Percentiles rank a stretch among this genome's conserved stretches.
phyloP scores from a whole-genome alignment of 2,329 filamentous ascomycete genomes.

The Aureobasidium sp. region DNA sequence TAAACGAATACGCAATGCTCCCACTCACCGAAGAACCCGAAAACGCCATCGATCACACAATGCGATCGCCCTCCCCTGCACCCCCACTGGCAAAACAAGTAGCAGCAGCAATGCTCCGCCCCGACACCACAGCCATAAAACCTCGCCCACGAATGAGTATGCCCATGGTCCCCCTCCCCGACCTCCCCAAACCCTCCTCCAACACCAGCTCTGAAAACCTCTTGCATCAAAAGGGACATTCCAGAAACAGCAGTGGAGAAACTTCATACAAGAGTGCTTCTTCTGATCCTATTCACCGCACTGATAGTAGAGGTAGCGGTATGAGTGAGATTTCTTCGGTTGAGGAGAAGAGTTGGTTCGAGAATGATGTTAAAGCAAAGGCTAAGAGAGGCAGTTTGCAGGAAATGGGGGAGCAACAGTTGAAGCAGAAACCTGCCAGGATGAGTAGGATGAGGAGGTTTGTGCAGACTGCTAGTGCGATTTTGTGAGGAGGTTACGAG shows the following conservation, averaged over 20 bases:
- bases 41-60: not conserved
- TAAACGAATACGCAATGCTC: not conserved
- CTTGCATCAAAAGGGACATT: constrained; percentile 10
- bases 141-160: not conserved
- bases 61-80: not conserved
- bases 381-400: not conserved
- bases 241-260: constrained; percentile 15
- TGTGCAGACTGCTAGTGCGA: constrained; percentile 20
- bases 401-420: not conserved
- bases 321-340: constrained; percentile 5
- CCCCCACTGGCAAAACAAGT: not conserved
- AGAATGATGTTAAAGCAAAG: not conserved
- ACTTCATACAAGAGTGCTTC: constrained; percentile 12
- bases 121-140: not conserved
- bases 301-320: constrained; percentile 12
- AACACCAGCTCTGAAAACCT: not conserved
- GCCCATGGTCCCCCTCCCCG: not conserved
- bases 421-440: not conserved
- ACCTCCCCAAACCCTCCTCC: not conserved
- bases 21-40: not conserved
- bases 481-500: constrained; percentile 3
- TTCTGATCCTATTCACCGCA: constrained; percentile 6
- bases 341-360: constrained; percentile 9
- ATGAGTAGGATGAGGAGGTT: constrained; percentile 17
- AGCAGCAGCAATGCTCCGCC: not conserved